phyloP scores from a whole-genome alignment of 306 rosid species.

The Mucuna pruriens region DNA sequence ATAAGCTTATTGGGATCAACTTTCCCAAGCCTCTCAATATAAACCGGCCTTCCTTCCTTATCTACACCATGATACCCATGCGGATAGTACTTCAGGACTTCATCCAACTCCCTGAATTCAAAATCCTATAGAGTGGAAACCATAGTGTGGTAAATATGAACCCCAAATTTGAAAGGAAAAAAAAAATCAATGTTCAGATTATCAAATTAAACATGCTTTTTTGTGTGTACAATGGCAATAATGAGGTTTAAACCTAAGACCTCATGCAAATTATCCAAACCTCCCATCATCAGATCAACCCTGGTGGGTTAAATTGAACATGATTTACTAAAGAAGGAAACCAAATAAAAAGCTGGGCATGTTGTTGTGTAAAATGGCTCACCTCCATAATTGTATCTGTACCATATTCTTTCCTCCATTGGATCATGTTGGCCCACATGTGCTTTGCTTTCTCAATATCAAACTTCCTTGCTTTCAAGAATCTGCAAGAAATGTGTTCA shows the following conservation, averaged over 20 bases:
- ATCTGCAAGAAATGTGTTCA: slow-evolving; percentile 53
- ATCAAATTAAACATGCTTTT: slow-evolving; percentile 19
- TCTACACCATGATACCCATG: slow-evolving; percentile 93
- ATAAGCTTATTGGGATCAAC: slow-evolving; percentile 76
- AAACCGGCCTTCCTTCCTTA: slow-evolving; percentile 84
- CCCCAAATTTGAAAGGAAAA: neutral
- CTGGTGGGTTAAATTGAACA: too few species aligned
- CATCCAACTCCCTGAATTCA: slow-evolving; percentile 68
- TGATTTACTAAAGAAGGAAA: too few species aligned
- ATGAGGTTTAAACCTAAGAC: too few species aligned
- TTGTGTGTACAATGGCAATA: too few species aligned
- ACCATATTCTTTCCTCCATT: slow-evolving; percentile 87
- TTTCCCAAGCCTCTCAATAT: slow-evolving; percentile 84
- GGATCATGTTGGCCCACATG: slow-evolving; percentile 93
- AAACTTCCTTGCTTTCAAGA: slow-evolving; percentile 87
- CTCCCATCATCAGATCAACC: too few species aligned
- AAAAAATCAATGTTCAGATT: neutral
- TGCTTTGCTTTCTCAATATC: slow-evolving; percentile 82
- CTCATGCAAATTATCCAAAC: too few species aligned
- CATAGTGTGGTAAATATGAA: neutral
- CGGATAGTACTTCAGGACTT: slow-evolving; percentile 78
- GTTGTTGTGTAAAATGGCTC: slow-evolving; percentile 26
- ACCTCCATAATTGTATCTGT: slow-evolving; percentile 82
- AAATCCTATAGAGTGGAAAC: slow-evolving; percentile 61
- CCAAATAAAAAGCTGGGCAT: too few species aligned